Evolutionary conservation across 306 rosid genomes (phyloP), one percentile per base, ranked within the genome.

Genomic region (Cotoneaster glaucophyllus): DNA sequence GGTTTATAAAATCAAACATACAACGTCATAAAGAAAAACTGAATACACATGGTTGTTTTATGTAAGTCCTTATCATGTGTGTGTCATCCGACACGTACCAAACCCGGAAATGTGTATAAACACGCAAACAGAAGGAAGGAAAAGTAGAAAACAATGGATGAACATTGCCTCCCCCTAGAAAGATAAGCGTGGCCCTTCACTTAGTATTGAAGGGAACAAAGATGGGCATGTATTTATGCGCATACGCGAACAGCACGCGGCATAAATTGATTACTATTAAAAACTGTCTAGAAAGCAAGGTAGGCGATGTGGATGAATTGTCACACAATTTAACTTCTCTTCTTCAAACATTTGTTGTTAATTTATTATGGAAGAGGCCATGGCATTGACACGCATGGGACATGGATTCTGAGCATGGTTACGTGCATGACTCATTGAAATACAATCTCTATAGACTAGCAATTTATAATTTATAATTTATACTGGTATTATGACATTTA

Each of bases 171-270:
- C 54, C 54, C 21, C 54, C 54, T 48, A 15, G 21, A 48, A 48
- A 8, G 54, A n/a, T n/a, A n/a, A n/a, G n/a, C n/a, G n/a, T n/a
- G n/a, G n/a, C n/a, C n/a, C n/a, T n/a, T n/a, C n/a, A n/a, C n/a
- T n/a, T n/a, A n/a, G 43, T 26, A 1, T 7, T 3, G 48, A 76
- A 43, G 80, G 67, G 73, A 44, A 63, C 31, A 29, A 56, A 11
- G 7, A 48, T 25, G 75, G 76, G 39, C 28, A 21, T 32, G 64
- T 19, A 45, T 24, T 13, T 44, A 74, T 12, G 54, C 25, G 34
- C 31, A 45, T 68, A 83, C 79, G 81, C 81, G 81, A 19, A 29
- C 59, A 29, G 17, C 74, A 83, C 84, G 79, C 81, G 79, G 84
- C 37, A 37, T 13, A 31, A 26, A 25, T 26, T 25, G 37, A 12